These are phyloP conservation scores for Rhazya stricta DNA, from an alignment of 257 asterid genomes.

Conservation along the genomic window DNA sequence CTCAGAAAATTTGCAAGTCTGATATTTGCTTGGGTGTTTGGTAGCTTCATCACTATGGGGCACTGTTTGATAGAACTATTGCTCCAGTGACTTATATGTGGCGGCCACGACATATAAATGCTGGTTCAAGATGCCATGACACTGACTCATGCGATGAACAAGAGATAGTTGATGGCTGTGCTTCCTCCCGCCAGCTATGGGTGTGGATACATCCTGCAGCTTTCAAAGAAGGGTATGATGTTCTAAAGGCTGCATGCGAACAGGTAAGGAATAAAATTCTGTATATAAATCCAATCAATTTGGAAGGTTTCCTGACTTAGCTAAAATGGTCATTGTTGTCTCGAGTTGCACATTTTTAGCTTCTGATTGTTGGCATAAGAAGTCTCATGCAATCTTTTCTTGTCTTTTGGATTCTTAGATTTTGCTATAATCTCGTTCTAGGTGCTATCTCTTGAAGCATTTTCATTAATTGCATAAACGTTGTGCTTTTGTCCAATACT, in stretches of 20 bases:
- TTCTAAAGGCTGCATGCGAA: slow-evolving; percentile 51
- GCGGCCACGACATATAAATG: slow-evolving; percentile 38
- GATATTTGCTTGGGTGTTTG: slow-evolving; percentile 19
- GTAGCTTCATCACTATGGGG: slow-evolving; percentile 66
- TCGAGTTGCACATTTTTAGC: not conserved
- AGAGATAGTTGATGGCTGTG: slow-evolving; percentile 19
- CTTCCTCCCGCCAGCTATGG: slow-evolving; percentile 55
- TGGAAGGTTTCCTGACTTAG: not conserved
- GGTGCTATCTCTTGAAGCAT: not conserved
- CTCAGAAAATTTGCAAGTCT: slow-evolving; percentile 2
- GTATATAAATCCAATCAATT: not conserved
- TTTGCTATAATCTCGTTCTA: not conserved
- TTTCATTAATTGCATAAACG: not conserved
- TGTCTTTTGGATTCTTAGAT: not conserved
- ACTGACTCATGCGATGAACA: slow-evolving; percentile 21
- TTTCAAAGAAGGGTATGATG: slow-evolving; percentile 62
- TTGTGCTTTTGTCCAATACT: not conserved
- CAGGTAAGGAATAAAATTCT: slow-evolving; percentile 29
- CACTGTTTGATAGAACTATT: slow-evolving; percentile 34
- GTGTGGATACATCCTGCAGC: slow-evolving; percentile 88
- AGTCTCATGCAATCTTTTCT: not conserved
- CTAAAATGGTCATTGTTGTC: not conserved
- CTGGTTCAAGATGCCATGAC: slow-evolving; percentile 20
- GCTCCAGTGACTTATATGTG: slow-evolving; percentile 92
- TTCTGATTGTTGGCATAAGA: not conserved